Percentiles rank a stretch among this genome's conserved stretches.
Evolutionary conservation across 768 basidiomycete species (phyloP).

Genomic region (Strobilomyces confusus): DNA sequence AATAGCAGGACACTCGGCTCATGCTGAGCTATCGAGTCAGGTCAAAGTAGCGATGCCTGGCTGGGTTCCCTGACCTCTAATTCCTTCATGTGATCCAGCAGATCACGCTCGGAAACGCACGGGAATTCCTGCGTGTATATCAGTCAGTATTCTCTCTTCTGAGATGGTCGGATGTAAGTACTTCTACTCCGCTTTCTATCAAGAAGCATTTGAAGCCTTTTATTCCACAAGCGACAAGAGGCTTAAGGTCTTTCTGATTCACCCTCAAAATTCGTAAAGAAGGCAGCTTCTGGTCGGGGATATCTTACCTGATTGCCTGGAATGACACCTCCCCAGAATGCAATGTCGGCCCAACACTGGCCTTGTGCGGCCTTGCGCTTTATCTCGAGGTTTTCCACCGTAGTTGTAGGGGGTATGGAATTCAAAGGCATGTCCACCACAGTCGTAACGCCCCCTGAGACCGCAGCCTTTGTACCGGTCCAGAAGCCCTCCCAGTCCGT

Average conservation of each 20-base stretch:
- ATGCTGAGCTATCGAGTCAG: conserved; percentile 40
- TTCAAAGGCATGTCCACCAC: conserved; percentile 98
- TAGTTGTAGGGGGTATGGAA: conserved; percentile 94
- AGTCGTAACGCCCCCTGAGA: conserved; percentile 92
- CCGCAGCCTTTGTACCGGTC: conserved; percentile 88
- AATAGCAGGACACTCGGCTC: conserved; percentile 75
- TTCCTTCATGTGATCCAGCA: conserved; percentile 65
- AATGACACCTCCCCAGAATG: conserved; percentile 88
- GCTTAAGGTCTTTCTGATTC: conserved; percentile 61
- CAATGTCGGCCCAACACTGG: conserved; percentile 70
- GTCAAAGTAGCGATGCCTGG: conserved; percentile 1
- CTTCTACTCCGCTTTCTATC: conserved; percentile 94
- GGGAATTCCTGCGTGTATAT: conserved; percentile 79
- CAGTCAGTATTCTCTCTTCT: conserved; percentile 2
- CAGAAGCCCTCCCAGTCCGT: conserved; percentile 94
- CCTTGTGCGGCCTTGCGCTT: conserved; percentile 71
- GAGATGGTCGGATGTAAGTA: conserved; percentile 29
- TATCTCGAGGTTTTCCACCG: conserved; percentile 62
- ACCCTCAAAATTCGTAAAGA: neutral
- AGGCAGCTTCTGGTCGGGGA: neutral
- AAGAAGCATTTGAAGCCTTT: conserved; percentile 98
- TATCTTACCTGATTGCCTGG: conserved; percentile 77
- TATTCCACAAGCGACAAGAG: conserved; percentile 76
- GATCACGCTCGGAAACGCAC: conserved; percentile 67
- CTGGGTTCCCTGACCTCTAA: conserved; percentile 51